These are phyloP conservation scores for Arctium minus DNA, from an alignment of 129 eudicot species.

Conservation along the genomic window DNA sequence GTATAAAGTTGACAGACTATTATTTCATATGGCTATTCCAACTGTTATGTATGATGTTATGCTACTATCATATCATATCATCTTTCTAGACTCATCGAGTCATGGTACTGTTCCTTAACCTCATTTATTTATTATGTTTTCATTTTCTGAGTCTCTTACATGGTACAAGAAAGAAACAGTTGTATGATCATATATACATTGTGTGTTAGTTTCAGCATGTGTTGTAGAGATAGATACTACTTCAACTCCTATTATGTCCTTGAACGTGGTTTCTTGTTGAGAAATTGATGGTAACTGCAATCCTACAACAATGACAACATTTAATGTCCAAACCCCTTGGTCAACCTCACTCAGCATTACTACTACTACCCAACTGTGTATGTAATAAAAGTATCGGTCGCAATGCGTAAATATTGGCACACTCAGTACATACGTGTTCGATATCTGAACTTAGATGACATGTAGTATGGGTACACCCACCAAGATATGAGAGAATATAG, in stretches of 20 bases:
- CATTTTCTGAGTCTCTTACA: not conserved
- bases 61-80: not conserved
- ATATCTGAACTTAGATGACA: not conserved
- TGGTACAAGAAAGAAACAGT: not conserved
- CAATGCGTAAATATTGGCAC: not conserved
- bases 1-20: not conserved
- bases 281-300: constrained; percentile 28
- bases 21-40: not conserved
- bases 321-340: constrained; percentile 16
- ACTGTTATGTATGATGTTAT: not conserved
- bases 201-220: not conserved
- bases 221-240: not conserved
- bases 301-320: constrained; percentile 20
- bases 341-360: constrained; percentile 19
- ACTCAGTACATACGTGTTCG: not conserved
- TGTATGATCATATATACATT: not conserved
- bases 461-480: no score
- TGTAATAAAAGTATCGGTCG: not conserved
- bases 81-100: not conserved
- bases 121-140: not conserved
- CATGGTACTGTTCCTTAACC: not conserved
- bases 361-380: constrained; percentile 27
- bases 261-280: constrained; percentile 28
- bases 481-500: no score
- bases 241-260: not conserved